Conservation (phyloP, 352 stramenopile genomes). For the Globisporangium recalcitrans region DNA sequence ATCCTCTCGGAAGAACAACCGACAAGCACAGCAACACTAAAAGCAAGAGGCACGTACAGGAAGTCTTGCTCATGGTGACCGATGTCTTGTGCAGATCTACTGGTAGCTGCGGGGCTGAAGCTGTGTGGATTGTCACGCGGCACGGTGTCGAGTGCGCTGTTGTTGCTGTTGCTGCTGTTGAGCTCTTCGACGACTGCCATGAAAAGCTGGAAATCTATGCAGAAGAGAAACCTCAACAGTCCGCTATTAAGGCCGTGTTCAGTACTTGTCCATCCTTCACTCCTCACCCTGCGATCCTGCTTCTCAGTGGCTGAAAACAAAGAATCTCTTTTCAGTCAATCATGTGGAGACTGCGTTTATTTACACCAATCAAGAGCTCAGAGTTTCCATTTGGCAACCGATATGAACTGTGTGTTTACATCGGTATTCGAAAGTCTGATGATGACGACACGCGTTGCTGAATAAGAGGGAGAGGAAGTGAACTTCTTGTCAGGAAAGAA, state of each 20-base stretch:
- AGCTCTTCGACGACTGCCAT: slow-evolving; percentile 7
- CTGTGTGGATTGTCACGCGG: not conserved
- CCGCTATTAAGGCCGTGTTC: not conserved
- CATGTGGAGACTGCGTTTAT: no score
- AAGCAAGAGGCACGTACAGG: slow-evolving; percentile 24
- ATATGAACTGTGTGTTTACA: not conserved
- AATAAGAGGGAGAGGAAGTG: slow-evolving; percentile 1
- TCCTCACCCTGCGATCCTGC: not conserved
- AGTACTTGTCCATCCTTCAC: not conserved
- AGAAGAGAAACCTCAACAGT: slow-evolving; percentile 1
- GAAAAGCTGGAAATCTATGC: slow-evolving; percentile 8
- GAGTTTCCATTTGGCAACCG: not conserved
- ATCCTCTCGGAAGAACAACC: not conserved
- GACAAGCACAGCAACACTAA: not conserved
- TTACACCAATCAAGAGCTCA: not conserved
- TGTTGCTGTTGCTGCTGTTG: not conserved
- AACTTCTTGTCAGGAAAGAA: not conserved
- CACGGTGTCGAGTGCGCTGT: not conserved
- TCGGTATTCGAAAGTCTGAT: not conserved
- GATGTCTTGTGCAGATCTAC: not conserved
- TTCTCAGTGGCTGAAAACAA: not conserved
- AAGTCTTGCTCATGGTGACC: slow-evolving; percentile 29
- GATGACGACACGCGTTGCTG: not conserved
- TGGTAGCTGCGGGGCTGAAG: not conserved
- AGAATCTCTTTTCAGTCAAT: not conserved